Evolutionary conservation across 129 eudicot species (phyloP), one percentile per base, ranked within the genome.

Genomic region (Flaveria sonorensis): DNA sequence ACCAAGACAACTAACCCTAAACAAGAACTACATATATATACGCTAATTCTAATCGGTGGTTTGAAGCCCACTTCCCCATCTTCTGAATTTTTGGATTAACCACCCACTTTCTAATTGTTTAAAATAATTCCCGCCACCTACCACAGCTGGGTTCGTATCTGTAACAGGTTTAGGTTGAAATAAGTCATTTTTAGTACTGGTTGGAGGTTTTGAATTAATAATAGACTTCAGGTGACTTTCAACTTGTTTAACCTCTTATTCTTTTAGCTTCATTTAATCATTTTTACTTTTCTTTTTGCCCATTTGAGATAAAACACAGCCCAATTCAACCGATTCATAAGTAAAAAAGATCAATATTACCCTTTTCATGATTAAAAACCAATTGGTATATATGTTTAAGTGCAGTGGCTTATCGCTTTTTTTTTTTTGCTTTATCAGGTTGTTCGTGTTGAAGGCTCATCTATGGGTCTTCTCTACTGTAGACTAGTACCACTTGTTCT

Each of bases 401-500:
- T 7, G 53, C 53, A 32, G n/a, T 77, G 71, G 62, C 53, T 56
- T 65, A 73, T 72, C 7, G 5, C 36, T 18, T 79, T 70, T 6
- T 32, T 4, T 32, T 36, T 36, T 36, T 50, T 71, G 55, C 18
- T 63, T 79, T 39, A 18, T 73, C 87, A 95, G 99, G 91, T 91
- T 74, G 76, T 91, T 56, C 89, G 86, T 70, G 89, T 89, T 9
- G 83, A 76, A 40, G 96, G 89, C 47, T 11, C 67, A 75, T 72
- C 85, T 55, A 86, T 88, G 82, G 99, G 99, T 46, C 88, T 72
- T 19, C 87, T 91, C 16, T 95, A 95, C 83, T 84, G 93, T 72
- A 87, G 99, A 84, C 80, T 95, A 87, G 93, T 95, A 65, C 96
- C 97, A 53, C 97, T 95, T 70, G 99, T 86, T 65, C 97, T 95